phyloP scores from a whole-genome alignment of 306 rosid species.

The Dalbergia cochinchinensis region DNA sequence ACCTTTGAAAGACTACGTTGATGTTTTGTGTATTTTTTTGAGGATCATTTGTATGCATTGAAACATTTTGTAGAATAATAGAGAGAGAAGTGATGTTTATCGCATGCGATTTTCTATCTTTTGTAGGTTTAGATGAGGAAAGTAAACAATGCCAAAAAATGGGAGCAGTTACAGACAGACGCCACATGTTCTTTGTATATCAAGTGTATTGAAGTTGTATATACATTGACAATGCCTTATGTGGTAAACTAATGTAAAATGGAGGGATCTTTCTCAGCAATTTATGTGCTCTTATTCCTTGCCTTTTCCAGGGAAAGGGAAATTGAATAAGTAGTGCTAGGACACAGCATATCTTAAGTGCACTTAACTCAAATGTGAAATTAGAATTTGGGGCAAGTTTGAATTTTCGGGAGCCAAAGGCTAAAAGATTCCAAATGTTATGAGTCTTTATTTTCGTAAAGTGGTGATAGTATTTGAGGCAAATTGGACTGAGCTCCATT shows the following conservation, averaged over 20 bases:
- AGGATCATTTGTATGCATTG: too few relatives aligned
- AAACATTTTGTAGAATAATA: too few relatives aligned
- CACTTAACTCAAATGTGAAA: not conserved
- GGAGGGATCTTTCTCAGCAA: conserved; percentile 20
- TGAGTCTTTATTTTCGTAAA: too few relatives aligned
- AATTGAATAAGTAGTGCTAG: not conserved
- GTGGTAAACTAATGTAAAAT: not conserved
- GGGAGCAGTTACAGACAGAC: not conserved
- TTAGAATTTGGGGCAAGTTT: not conserved
- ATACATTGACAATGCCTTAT: not conserved
- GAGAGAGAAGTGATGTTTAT: too few relatives aligned
- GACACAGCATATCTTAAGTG: not conserved
- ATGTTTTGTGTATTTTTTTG: too few relatives aligned
- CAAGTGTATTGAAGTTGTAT: conserved; percentile 11
- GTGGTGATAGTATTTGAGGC: not conserved
- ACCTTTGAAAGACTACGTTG: too few relatives aligned
- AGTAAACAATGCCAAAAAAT: not conserved
- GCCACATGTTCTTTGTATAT: not conserved
- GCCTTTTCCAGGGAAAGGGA: conserved; percentile 11
- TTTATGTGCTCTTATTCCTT: not conserved
- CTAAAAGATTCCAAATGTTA: not conserved
- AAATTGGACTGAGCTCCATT: too few relatives aligned
- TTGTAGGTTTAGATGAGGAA: conserved; percentile 22
- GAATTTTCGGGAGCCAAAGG: not conserved
- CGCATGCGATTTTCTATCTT: not conserved